These are phyloP conservation scores for Alternaria tenuissima DNA, from an alignment of 2,329 filamentous ascomycete genomes.

Conservation along the genomic window DNA sequence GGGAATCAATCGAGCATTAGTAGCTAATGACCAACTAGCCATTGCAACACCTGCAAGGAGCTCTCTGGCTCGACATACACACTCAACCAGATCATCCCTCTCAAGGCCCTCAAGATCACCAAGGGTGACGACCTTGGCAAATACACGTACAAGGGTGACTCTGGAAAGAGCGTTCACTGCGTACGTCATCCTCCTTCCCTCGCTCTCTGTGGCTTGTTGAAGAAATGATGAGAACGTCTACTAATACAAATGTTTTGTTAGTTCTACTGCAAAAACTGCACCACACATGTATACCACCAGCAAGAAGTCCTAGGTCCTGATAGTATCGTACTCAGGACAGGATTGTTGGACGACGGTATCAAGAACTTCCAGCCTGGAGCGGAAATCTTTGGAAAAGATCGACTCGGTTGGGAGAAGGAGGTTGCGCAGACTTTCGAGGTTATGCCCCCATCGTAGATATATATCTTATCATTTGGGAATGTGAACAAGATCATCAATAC, in stretches of 20 bases:
- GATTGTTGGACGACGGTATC: slow-evolving; percentile 55
- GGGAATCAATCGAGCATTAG: too few species aligned
- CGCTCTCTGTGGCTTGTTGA: too few species aligned
- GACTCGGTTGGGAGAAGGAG: slow-evolving; percentile 61
- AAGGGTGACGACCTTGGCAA: slow-evolving; percentile 59
- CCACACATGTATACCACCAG: slow-evolving; percentile 64
- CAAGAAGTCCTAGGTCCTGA: slow-evolving; percentile 61
- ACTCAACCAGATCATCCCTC: slow-evolving; percentile 63
- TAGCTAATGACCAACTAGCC: slow-evolving; percentile 47
- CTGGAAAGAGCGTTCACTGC: slow-evolving; percentile 64
- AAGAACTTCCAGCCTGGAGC: slow-evolving; percentile 60
- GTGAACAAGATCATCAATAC: neutral
- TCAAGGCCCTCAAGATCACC: slow-evolving; percentile 60
- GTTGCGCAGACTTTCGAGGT: slow-evolving; percentile 57
- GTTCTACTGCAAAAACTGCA: slow-evolving; percentile 67
- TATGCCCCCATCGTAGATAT: slow-evolving; percentile 51
- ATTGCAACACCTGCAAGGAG: slow-evolving; percentile 66
- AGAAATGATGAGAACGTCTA: neutral
- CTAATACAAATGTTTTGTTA: neutral
- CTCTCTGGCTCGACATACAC: slow-evolving; percentile 62
- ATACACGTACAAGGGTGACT: slow-evolving; percentile 66
- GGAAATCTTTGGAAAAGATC: slow-evolving; percentile 65
- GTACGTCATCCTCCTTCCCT: neutral
- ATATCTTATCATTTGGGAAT: neutral
- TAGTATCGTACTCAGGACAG: slow-evolving; percentile 62